Base-by-base conservation (phyloP, 306 rosid genomes). In the Cicer pinnatifidum region DNA sequence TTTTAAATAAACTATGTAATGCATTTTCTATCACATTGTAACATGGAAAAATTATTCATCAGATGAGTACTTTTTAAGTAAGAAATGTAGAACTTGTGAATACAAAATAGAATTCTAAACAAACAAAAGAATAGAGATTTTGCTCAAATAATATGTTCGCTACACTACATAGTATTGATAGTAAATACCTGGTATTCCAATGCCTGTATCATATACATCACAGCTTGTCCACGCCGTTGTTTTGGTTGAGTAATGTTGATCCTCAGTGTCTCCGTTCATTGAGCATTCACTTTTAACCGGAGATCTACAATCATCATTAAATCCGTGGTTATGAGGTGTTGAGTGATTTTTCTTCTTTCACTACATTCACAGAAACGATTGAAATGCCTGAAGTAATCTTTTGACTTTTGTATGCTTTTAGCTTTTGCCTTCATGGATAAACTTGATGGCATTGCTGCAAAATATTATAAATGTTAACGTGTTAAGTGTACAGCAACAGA, bases 131-230 rank as follows among this genome's bases (percentile, higher is more conserved):
- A 15, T 56, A 20, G 11, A 57, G 39, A 57, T 57, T 23, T 9
- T 2, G 62, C 13, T 10, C 35, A 19, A 23, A 56, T 9, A 56
- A 4, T 3, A 28, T 28, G 35, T 28, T 28, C 5, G 3, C 35
- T 28, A 28, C 35, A 28, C 35, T 28, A 57, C 63, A 11, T 10
- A 53, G 12, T 53, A 53, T 28, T 17, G 35, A 53, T 17, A 53
- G 4, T 6, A 72, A 53, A 33, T 86, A 91, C 99, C 97, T 81
- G 97, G 97, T 83, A 95, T 95, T 84, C 99, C 99, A 77, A 95
- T 95, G 79, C 99, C 99, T 17, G 99, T 87, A 84, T 95, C 97
- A 47, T 85, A 81, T 11, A 95, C 99, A 82, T 95, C 97, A 48
- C 99, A 95, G 6, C 93, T 76, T 56, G 91, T 78, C 99, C 99